Base-by-base conservation (phyloP, 148 eudicot genomes). In the Beta vulgaris region DNA sequence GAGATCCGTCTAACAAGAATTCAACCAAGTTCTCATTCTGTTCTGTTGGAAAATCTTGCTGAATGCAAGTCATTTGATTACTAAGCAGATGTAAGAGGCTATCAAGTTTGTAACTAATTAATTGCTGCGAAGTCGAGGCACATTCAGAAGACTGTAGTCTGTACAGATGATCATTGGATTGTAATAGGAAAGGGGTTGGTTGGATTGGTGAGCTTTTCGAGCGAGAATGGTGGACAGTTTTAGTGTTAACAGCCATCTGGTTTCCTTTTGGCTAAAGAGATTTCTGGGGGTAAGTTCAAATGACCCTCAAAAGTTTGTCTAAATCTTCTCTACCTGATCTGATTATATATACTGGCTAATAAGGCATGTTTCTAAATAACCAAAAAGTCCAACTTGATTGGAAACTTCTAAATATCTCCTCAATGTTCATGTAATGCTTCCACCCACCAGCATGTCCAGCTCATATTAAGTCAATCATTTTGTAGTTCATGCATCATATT, bases 1-100 rank as follows among this genome's bases (percentile, higher is more conserved):
- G 58, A 43, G 75, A 83, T 35, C 73, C 71, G 2, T 80, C 83
- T 55, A 80, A 46, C 31, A 49, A 55, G 26, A 18, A 43, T n/a
- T 74, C 70, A 23, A 49, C 35, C 44, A 51, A 57, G 3, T 48
- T 49, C 44, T 46, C 23, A 36, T 74, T 31, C 40, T 60, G 10
- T 16, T 73, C 76, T 42, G 18, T 42, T 7, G 48, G 9, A 31
- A 74, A n/a, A 64, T 9, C 60, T 46, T 74, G 59, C 46, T 48
- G 35, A 74, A 46, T 23, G 21, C 37, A 63, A 31, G 34, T 3
- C 60, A 74, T 0, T 23, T 34, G 69, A 14, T 46, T 51, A 74
- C 15, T 65, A 32, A 44, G 61, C 44, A 63, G 49, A 23, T 46
- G 42, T 44, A 48, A 35, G 4, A 74, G 70, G 29, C 70, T 42